Base-by-base conservation (phyloP, 75 land plant species). In the Larix kaempferi region DNA sequence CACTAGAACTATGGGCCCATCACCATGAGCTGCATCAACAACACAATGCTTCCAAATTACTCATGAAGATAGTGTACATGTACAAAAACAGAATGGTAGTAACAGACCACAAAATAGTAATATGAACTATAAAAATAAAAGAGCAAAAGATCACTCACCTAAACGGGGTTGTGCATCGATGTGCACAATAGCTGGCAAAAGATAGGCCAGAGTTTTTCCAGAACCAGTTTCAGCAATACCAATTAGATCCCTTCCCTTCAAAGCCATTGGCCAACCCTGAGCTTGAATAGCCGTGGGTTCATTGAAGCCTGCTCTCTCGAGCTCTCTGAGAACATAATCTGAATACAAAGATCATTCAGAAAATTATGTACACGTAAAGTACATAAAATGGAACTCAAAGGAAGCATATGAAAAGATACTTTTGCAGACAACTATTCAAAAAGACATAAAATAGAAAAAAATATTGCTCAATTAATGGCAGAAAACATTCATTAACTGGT, bases 191-290 rank as follows among this genome's bases (percentile, higher is more conserved):
- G 93, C 95, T 11, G 98, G 98, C 16, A 94, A 75, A 55, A 96
- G 82, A 77, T 96, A 96, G 13, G 99, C 92, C 64, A 96, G 82
- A 11, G 99, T 96, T 76, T 96, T 96, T 35, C 99, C 99, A 2
- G 99, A 96, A 59, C 99, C 99, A 79, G 99, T 96, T 79, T 92
- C 99, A 41, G 98, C 98, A 84, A 96, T 91, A 7, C 99, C 99
- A 77, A 96, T 71, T 13, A 96, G 74, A 84, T 96, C 99, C 58
- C 99, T 88, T 5, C 99, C 99, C 79, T 92, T 96, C 77, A 94
- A 74, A 56, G 99, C 99, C 99, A 96, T 96, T 21, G 99, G 99
- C 99, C 99, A 96, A 44, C 99, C 99, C 82, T 96, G 99, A 76
- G 99, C 79, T 77, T 96, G 99, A 85, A 96, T 96, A 22, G 99